Evolutionary conservation across 169 alveolate species (phyloP), one percentile per base, ranked within the genome.

Genomic region (Hepatocystis sp.): DNA sequence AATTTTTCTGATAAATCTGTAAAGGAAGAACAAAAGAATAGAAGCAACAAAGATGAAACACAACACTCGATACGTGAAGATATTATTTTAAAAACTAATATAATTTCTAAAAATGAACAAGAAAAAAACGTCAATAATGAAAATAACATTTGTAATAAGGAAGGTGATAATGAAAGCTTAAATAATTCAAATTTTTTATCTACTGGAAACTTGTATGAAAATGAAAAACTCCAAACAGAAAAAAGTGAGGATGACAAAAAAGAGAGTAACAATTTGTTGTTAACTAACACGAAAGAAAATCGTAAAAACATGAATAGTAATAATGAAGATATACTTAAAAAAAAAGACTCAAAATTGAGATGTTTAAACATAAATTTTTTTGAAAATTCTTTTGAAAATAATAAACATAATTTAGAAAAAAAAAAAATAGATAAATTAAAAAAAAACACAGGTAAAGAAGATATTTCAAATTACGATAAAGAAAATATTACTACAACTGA

Each of bases 401-500:
- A 71, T 30, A 71, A 49, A 25, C 19, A 56, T 49, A 42, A 71
- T 71, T 71, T 65, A 28, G 30, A 56, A 44, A 71, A 71, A 36
- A 39, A 56, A 23, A 60, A 42, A 15, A 25, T 58, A 32, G 25
- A 58, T 49, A 32, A 67, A 34, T 52, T 36, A 27, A 42, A 30
- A 55, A 67, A 36, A 19, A 34, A 52, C 3, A 19, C 27, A 23
- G 32, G 30, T 44, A 27, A 32, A 10, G 58, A 42, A 71, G 28
- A 39, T n/a, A 23, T 39, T 52, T 27, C 7, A 42, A 44, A 67
- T 19, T 71, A 56, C 55, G 39, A 60, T 4, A 71, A 34, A 46
- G 55, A 71, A 42, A 76, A 71, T 13, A 44, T 58, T 30, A 71
- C 86, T 61, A 71, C 86, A 71, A 71, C 86, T 19, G 86, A 71